These are phyloP conservation scores for Leccinum variicolor DNA, from an alignment of 768 basidiomycete species.

Conservation along the genomic window DNA sequence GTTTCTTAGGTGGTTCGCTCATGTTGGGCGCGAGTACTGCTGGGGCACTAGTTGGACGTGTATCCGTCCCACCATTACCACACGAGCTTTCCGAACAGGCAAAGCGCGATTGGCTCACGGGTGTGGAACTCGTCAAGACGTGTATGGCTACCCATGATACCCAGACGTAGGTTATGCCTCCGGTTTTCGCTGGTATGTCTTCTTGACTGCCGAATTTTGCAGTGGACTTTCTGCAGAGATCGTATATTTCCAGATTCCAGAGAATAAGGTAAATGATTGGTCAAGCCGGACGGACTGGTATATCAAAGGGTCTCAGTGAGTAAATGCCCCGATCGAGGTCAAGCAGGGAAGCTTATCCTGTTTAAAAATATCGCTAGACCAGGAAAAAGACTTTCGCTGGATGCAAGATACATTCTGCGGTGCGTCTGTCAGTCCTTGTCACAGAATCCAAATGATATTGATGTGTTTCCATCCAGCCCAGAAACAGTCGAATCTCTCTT, in stretches of 20 bases:
- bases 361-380: constrained; percentile 15
- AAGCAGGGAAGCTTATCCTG: constrained; percentile 1
- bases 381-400: constrained; percentile 47
- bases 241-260: constrained; percentile 73
- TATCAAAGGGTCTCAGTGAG: constrained; percentile 77
- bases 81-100: constrained; percentile 60
- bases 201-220: background rate
- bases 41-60: constrained; percentile 48
- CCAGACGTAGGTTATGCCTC: constrained; percentile 55
- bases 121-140: constrained; percentile 77
- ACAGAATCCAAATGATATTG: background rate
- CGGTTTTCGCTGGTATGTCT: background rate
- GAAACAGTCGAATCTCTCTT: constrained; percentile 96
- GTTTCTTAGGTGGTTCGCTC: constrained; percentile 90
- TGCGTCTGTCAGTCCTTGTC: constrained; percentile 24
- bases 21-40: constrained; percentile 82
- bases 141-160: constrained; percentile 88
- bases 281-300: constrained; percentile 71
- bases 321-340: background rate
- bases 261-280: constrained; percentile 48
- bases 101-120: constrained; percentile 77
- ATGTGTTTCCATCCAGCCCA: constrained; percentile 46
- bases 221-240: constrained; percentile 90
- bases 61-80: constrained; percentile 67
- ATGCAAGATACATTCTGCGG: constrained; percentile 92